These are phyloP conservation scores for Seminavis robusta DNA, from an alignment of 108 stramenopile genomes.

Conservation along the genomic window DNA sequence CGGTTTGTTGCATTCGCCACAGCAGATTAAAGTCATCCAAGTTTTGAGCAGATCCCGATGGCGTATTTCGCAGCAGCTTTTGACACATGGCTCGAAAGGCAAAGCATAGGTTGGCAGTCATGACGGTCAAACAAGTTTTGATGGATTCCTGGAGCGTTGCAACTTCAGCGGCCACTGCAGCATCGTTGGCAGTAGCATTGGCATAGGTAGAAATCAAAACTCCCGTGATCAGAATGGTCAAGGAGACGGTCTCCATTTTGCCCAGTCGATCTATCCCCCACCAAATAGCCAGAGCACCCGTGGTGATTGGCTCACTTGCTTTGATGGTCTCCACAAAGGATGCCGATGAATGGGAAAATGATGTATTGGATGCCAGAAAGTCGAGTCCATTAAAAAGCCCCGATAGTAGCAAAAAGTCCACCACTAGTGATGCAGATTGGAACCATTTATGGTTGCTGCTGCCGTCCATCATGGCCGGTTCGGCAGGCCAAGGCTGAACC, in stretches of 20 bases:
- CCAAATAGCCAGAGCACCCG: conserved; percentile 47
- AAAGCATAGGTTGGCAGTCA: conserved; percentile 78
- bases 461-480: not conserved
- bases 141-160: conserved; percentile 17
- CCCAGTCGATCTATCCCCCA: conserved; percentile 66
- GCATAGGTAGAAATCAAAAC: conserved; percentile 61
- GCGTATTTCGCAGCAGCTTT: conserved; percentile 64
- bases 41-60: conserved; percentile 13
- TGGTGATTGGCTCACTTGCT: conserved; percentile 76
- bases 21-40: conserved; percentile 71
- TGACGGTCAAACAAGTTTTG: conserved; percentile 42
- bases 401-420: conserved; percentile 25
- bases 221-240: conserved; percentile 56
- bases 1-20: conserved; percentile 76
- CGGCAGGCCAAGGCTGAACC: conserved; percentile 10
- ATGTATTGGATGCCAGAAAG: conserved; percentile 66
- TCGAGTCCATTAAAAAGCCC: conserved; percentile 64
- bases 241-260: conserved; percentile 33
- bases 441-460: not conserved
- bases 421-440: not conserved
- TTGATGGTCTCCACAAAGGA: conserved; percentile 86
- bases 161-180: not conserved
- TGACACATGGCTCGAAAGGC: conserved; percentile 80
- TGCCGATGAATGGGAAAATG: conserved; percentile 53
- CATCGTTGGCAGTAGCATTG: conserved; percentile 9